Percentiles rank a stretch among this genome's conserved stretches.
These are phyloP conservation scores for Diospyros kaki DNA, from an alignment of 148 eudicot genomes.

Conservation along the genomic window DNA sequence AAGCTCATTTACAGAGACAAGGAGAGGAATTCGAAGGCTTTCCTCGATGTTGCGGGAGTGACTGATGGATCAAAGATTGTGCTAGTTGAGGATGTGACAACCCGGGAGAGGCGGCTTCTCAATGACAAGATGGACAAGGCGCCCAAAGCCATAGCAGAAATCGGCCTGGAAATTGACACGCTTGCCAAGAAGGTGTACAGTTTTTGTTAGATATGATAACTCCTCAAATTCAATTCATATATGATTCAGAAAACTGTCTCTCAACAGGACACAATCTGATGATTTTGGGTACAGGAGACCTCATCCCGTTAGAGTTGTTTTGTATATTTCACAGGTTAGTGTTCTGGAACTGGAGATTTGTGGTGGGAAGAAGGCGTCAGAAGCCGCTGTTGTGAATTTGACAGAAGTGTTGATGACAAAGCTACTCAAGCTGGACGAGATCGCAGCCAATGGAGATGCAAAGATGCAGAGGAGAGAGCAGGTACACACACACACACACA, in stretches of 20 bases:
- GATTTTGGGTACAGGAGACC: no score
- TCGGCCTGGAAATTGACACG: constrained; percentile 59
- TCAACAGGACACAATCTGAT: no score
- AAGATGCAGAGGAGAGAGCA: constrained; percentile 68
- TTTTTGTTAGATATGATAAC: no score
- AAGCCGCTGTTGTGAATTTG: constrained; percentile 49
- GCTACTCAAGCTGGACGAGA: constrained; percentile 68
- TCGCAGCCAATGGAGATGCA: constrained; percentile 66
- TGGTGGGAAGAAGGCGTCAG: constrained; percentile 57
- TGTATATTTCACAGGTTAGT: constrained; percentile 38
- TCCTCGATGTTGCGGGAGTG: constrained; percentile 65
- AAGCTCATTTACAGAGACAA: constrained; percentile 63
- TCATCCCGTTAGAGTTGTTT: not conserved
- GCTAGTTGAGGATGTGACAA: constrained; percentile 42
- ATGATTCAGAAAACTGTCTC: no score
- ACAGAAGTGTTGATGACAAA: constrained; percentile 69
- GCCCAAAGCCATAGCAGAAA: constrained; percentile 45
- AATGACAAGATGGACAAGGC: constrained; percentile 48
- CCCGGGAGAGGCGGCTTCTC: constrained; percentile 41
- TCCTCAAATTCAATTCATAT: no score
- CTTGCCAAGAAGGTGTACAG: constrained; percentile 51
- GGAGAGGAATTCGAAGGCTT: constrained; percentile 64
- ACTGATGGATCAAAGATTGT: constrained; percentile 68
- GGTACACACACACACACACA: constrained; percentile 23
- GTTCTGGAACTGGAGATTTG: constrained; percentile 44